Conservation (phyloP, 768 basidiomycete genomes). For the Kwoniella europaea region DNA sequence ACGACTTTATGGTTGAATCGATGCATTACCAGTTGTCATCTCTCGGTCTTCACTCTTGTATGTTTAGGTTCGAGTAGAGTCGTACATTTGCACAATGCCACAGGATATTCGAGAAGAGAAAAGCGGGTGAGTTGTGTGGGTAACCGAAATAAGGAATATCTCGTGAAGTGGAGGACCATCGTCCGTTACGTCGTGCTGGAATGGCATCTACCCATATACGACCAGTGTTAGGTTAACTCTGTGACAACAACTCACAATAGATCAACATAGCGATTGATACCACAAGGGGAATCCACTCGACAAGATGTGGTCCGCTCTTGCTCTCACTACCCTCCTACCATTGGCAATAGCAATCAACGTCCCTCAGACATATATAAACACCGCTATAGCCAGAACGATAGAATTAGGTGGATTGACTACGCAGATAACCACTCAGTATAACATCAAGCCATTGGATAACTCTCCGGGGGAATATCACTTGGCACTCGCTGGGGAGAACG, state of each 20-base stretch:
- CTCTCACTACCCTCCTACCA: constrained; percentile 6
- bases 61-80: no score
- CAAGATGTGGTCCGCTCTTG: constrained; percentile 1
- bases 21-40: no score
- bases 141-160: no score
- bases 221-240: no score
- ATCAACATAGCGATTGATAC: no score
- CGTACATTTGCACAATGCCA: no score
- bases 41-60: no score
- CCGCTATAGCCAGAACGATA: constrained; percentile 81
- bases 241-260: no score
- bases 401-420: constrained; percentile 89
- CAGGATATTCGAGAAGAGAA: no score
- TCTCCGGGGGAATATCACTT: constrained; percentile 61
- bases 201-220: not conserved
- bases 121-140: no score
- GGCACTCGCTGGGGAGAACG: constrained; percentile 40
- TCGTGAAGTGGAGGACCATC: not conserved
- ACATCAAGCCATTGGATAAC: constrained; percentile 73
- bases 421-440: constrained; percentile 86
- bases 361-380: constrained; percentile 59
- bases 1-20: no score
- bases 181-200: not conserved
- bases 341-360: constrained; percentile 28
- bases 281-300: not conserved